Percentiles rank a stretch among this genome's conserved stretches.
Evolutionary conservation across 2,329 filamentous ascomycete genomes (phyloP).

Genomic region (Trichoderma sp.): DNA sequence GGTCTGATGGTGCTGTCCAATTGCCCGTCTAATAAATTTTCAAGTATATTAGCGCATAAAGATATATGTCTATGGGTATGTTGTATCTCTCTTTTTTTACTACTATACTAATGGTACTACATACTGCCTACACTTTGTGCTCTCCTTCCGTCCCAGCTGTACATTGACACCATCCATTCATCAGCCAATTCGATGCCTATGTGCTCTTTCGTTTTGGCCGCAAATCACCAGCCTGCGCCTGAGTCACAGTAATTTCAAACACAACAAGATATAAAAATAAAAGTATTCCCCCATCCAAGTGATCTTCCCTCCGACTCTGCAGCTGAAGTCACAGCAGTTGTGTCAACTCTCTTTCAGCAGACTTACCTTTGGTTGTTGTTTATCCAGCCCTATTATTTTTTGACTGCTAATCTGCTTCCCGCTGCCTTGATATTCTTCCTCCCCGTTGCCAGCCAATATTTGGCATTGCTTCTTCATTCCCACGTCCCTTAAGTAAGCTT

Average conservation of each 20-base stretch:
- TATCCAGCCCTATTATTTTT: not conserved
- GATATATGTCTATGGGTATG: not conserved
- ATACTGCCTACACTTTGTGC: not conserved
- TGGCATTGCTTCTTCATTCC: slow-evolving; percentile 18
- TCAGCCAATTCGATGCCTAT: slow-evolving; percentile 4
- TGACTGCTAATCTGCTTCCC: not conserved
- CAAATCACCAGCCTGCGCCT: slow-evolving; percentile 29
- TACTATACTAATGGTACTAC: slow-evolving; percentile 15
- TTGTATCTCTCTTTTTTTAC: slow-evolving; percentile 5
- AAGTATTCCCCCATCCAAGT: slow-evolving; percentile 16
- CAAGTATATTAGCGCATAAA: not conserved
- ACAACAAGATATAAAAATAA: not conserved
- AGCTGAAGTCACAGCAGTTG: not conserved
- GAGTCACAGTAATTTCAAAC: slow-evolving; percentile 1
- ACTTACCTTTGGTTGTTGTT: slow-evolving; percentile 5
- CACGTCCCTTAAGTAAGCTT: not conserved
- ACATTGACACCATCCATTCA: slow-evolving; percentile 16
- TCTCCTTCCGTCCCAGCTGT: slow-evolving; percentile 12
- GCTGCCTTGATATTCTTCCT: not conserved
- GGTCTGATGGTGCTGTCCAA: not conserved
- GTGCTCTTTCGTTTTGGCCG: slow-evolving; percentile 18
- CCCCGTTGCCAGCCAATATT: not conserved
- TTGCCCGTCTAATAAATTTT: not conserved
- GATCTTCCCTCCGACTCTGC: slow-evolving; percentile 15
- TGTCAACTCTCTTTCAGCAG: slow-evolving; percentile 2